A percentile compares a stretch with the other conserved stretches of the same genome.
phyloP scores from a whole-genome alignment of 306 rosid species.

The Casuarina cunninghamiana region DNA sequence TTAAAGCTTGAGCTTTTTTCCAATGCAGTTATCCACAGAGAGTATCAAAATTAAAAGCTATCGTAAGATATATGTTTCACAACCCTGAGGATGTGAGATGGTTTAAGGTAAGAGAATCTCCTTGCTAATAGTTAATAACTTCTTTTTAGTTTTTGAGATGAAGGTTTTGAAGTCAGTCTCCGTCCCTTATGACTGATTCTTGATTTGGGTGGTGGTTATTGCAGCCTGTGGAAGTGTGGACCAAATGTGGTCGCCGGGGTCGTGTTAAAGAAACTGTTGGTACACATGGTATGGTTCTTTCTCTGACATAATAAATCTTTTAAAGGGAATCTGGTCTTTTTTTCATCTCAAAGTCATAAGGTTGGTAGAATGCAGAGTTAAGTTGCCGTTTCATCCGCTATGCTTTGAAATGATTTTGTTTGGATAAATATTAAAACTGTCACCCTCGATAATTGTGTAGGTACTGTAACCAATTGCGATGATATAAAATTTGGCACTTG shows the following conservation, averaged over 20 bases:
- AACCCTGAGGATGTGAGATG: conserved; percentile 95
- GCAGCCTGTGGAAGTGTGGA: conserved; percentile 94
- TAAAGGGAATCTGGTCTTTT: conserved; percentile 1
- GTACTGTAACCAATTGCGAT: neutral
- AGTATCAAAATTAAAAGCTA: conserved; percentile 86
- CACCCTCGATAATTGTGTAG: too few relatives aligned
- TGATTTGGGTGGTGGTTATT: conserved; percentile 35
- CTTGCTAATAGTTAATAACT: conserved; percentile 6
- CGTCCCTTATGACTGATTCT: conserved; percentile 16
- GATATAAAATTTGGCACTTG: neutral
- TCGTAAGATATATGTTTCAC: conserved; percentile 83
- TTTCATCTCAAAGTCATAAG: conserved; percentile 7
- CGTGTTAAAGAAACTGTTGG: conserved; percentile 95
- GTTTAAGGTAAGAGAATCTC: conserved; percentile 70
- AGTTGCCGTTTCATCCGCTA: conserved; percentile 3
- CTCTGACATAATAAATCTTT: neutral
- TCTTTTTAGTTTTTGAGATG: conserved; percentile 5
- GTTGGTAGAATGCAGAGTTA: conserved; percentile 4
- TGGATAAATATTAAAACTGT: neutral
- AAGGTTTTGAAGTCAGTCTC: neutral
- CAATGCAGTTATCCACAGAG: conserved; percentile 90
- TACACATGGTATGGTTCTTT: conserved; percentile 75
- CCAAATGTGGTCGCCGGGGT: conserved; percentile 87
- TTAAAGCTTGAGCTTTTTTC: conserved; percentile 21
- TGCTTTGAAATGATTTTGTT: neutral